Conservation (phyloP, 2,329 filamentous ascomycete species). For the Aspergillus unguis region DNA sequence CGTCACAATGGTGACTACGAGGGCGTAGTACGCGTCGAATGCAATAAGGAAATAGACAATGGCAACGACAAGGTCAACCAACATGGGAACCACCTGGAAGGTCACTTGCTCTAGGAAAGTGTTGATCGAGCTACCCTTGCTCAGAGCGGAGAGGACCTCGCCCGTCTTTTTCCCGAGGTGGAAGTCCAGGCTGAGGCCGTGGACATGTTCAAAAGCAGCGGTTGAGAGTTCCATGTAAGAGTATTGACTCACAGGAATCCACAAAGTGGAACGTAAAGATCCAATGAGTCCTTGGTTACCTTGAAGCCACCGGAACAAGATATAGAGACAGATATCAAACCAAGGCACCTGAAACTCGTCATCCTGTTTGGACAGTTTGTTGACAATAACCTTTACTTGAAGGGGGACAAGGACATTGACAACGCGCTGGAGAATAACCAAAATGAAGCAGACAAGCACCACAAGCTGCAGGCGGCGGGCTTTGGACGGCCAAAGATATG, state of each 20-base stretch:
- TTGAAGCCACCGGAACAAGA: constrained; percentile 76
- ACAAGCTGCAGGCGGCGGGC: constrained; percentile 70
- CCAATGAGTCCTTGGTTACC: constrained; percentile 85
- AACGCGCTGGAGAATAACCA: constrained; percentile 75
- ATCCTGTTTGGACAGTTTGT: constrained; percentile 62
- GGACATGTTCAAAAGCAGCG: constrained; percentile 95
- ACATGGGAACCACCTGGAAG: constrained; percentile 92
- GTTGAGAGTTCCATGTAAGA: constrained; percentile 93
- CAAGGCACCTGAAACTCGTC: constrained; percentile 63
- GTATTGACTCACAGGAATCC: constrained; percentile 96
- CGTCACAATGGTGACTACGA: constrained; percentile 84
- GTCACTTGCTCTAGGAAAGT: constrained; percentile 95
- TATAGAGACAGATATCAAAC: constrained; percentile 70
- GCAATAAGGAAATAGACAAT: constrained; percentile 73
- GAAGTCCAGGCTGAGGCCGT: constrained; percentile 91
- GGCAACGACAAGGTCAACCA: constrained; percentile 82
- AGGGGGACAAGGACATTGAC: constrained; percentile 84
- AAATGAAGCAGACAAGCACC: constrained; percentile 74
- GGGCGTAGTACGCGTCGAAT: constrained; percentile 86
- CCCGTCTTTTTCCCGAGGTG: constrained; percentile 95
- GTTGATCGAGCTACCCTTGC: constrained; percentile 95
- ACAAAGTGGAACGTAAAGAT: constrained; percentile 75
- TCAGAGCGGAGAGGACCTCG: constrained; percentile 90
- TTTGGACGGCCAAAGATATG: constrained; percentile 92
- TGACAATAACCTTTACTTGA: constrained; percentile 77